Evolutionary conservation across 768 basidiomycete genomes (phyloP), one percentile per base, ranked within the genome.

Genomic region (Xerocomellus amylosporus): DNA sequence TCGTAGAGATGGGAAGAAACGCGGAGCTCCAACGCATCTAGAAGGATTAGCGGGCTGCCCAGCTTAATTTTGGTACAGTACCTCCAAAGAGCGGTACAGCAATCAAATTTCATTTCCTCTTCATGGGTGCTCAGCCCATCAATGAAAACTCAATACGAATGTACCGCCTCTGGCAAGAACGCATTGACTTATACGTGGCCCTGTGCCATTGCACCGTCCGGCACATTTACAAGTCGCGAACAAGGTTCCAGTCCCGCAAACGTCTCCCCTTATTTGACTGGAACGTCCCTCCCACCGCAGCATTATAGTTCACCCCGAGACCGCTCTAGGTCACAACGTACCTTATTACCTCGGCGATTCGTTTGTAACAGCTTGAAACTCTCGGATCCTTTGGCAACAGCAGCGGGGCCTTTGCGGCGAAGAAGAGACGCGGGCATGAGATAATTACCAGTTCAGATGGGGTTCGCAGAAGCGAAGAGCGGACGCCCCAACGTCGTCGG

Each of bases 361-460:
- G 28, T 34, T 44, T 37, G n/a, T 30, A 26, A 47, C 20, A 36
- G 45, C 19, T 15, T 20, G 34, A 37, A 46, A 36, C 33, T 42
- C 38, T 49, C 61, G 55, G 54, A 33, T 24, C 26, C 48, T 63
- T 53, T 64, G 49, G 5, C 37, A 24, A 13, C 13, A 14, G 12
- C 6, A 42, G 14, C 48, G 64, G 61, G 10, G 4, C 52, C 54
- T 52, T 41, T 57, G 49, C 51, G 47, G 61, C 26, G 43, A 54
- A 56, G 46, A 50, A 48, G 46, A 44, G 31, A 45, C 46, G 38
- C 33, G 53, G 44, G 55, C 43, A 43, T 53, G 50, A 30, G 30
- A 43, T 19, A 42, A 49, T 46, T 28, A 15, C n/a, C 24, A 41
- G 20, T 19, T 38, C 40, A 31, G 22, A 49, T 47, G 36, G 10